Evolutionary conservation across 1,284 basidiomycete genomes (phyloP).

Genomic region (Athelia sp.): DNA sequence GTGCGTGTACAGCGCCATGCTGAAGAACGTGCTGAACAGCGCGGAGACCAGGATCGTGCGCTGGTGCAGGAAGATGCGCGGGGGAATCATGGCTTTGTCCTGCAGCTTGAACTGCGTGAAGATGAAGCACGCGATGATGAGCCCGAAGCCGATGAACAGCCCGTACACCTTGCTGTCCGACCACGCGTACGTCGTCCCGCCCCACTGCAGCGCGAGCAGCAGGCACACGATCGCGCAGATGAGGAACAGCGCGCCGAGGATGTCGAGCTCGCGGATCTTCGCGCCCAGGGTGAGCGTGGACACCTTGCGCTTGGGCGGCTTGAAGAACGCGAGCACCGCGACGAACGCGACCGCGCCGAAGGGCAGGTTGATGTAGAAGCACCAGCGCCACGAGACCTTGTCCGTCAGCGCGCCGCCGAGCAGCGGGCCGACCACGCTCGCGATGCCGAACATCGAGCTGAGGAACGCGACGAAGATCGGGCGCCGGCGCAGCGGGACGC

Average conservation of each 20-base stretch:
- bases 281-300: conserved; percentile 13
- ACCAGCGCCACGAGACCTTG: no score
- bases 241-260: no score
- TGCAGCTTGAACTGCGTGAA: conserved; percentile 29
- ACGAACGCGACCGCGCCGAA: conserved; percentile 27
- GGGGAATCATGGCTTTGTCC: conserved; percentile 26
- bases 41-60: conserved; percentile 26
- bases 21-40: conserved; percentile 30
- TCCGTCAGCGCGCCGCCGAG: no score
- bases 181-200: conserved; percentile 35
- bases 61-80: no score
- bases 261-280: conserved; percentile 25
- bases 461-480: conserved; percentile 29
- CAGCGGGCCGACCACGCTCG: conserved; percentile 32
- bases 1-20: conserved; percentile 29
- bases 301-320: conserved; percentile 11
- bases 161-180: conserved; percentile 17
- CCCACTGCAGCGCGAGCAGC: conserved; percentile 36
- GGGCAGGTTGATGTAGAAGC: conserved; percentile 43
- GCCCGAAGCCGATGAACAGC: conserved; percentile 31
- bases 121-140: conserved; percentile 27
- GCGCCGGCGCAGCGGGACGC: conserved; percentile 25
- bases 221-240: no score
- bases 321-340: conserved; percentile 31
- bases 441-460: conserved; percentile 35